Conservation (phyloP, 208 protist genomes). For the Angomonas ambiguus region DNA sequence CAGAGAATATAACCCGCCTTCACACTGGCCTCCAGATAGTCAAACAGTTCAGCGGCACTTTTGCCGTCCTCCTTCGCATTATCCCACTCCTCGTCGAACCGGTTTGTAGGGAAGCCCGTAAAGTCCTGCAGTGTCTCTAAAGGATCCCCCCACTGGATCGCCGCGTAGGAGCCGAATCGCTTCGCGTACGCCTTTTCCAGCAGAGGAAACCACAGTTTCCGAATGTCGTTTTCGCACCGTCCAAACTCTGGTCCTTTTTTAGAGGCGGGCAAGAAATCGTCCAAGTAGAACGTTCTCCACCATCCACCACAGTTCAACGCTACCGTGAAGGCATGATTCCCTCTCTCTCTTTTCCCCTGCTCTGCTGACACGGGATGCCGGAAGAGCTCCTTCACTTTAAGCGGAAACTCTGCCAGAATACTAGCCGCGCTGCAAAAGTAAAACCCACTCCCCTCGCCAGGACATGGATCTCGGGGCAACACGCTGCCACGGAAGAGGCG, state of each 20-base stretch:
- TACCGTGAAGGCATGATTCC: slow-evolving; percentile 33
- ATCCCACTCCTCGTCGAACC: slow-evolving; percentile 48
- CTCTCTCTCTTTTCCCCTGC: slow-evolving; percentile 14
- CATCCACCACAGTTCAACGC: slow-evolving; percentile 39
- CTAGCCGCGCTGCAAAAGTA: slow-evolving; percentile 44
- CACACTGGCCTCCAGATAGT: slow-evolving; percentile 12
- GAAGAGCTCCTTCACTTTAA: slow-evolving; percentile 24
- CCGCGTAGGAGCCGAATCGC: slow-evolving; percentile 63
- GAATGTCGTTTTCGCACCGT: slow-evolving; percentile 31
- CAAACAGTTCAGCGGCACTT: slow-evolving; percentile 19
- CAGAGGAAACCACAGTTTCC: slow-evolving; percentile 69
- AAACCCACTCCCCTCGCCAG: slow-evolving; percentile 46
- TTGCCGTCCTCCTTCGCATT: slow-evolving; percentile 2
- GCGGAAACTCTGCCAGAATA: slow-evolving; percentile 28
- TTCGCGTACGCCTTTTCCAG: slow-evolving; percentile 89
- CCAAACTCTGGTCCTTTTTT: slow-evolving; percentile 25
- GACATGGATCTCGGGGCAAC: slow-evolving; percentile 33
- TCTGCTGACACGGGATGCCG: slow-evolving; percentile 22
- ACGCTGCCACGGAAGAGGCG: slow-evolving; percentile 34
- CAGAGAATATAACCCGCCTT: slow-evolving; percentile 25
- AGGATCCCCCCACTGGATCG: slow-evolving; percentile 50
- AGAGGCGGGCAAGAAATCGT: slow-evolving; percentile 54
- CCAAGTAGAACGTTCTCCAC: slow-evolving; percentile 43
- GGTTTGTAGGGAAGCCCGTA: slow-evolving; percentile 38
- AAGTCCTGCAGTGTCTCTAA: slow-evolving; percentile 59